Evolutionary conservation across 345 rosid species (phyloP).

Genomic region (Sonneratia alba): DNA sequence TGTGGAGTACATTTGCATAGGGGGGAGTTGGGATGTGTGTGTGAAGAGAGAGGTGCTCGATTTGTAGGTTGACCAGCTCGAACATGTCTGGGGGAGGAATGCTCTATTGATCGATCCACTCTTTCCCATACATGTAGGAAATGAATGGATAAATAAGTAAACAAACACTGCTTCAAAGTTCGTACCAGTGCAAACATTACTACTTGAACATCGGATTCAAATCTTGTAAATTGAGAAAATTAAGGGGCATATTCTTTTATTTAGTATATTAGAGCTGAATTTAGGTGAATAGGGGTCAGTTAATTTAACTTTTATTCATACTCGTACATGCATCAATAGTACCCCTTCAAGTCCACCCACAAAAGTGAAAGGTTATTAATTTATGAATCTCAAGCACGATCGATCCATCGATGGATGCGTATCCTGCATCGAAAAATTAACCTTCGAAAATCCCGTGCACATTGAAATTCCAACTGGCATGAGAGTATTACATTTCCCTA

Average conservation of each 20-base stretch:
- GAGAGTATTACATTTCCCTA: conserved; percentile 5
- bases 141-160: too few species aligned
- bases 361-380: background rate
- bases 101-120: too few species aligned
- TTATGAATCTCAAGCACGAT: conserved; percentile 6
- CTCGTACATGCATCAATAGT: too few species aligned
- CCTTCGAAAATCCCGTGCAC: conserved; percentile 4
- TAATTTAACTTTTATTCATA: conserved; percentile 7
- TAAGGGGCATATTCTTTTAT: too few species aligned
- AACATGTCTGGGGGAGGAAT: conserved; percentile 5
- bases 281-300: too few species aligned
- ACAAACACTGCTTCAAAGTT: too few species aligned
- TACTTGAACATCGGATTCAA: too few species aligned
- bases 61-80: conserved; percentile 9
- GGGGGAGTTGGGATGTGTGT: background rate
- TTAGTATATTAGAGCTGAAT: too few species aligned
- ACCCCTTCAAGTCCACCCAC: background rate
- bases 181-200: too few species aligned
- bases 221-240: too few species aligned
- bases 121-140: too few species aligned
- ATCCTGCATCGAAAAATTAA: background rate
- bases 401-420: background rate
- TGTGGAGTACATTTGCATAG: background rate
- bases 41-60: background rate
- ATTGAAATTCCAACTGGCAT: background rate